Percentiles rank a stretch among this genome's conserved stretches.
phyloP scores from a whole-genome alignment of 164 flowering plant genomes.

The Protea cynaroides region DNA sequence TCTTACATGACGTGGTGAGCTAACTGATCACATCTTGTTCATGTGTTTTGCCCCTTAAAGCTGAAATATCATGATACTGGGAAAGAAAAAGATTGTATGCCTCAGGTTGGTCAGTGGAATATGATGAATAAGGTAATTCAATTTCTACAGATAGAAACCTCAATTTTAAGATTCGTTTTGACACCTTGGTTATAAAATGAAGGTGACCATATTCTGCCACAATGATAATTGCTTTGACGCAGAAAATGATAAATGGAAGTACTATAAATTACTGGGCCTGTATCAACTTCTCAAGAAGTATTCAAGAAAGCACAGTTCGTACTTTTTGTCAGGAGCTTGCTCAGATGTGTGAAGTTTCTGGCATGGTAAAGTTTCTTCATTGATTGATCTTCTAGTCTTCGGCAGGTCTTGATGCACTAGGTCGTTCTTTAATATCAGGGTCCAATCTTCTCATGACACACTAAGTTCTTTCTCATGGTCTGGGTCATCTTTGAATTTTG shows the following conservation, averaged over 20 bases:
- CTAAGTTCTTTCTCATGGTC: not conserved
- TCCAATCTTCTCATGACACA: not conserved
- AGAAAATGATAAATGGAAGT: conserved; percentile 70
- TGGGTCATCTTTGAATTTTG: not conserved
- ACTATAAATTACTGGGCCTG: conserved; percentile 57
- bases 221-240: conserved; percentile 1
- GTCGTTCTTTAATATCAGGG: not conserved
- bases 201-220: not conserved
- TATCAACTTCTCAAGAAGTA: conserved; percentile 53
- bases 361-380: conserved; percentile 42
- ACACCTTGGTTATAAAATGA: not conserved
- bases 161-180: not conserved
- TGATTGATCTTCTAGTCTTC: not conserved
- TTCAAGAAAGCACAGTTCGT: conserved; percentile 46
- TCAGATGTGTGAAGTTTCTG: conserved; percentile 56
- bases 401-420: not conserved
- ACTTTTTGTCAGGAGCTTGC: conserved; percentile 54
- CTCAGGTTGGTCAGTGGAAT: conserved; percentile 73
- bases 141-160: too few species aligned
- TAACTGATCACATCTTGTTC: not conserved
- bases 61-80: conserved; percentile 65
- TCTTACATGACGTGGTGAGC: not conserved
- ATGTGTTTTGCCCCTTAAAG: conserved; percentile 17
- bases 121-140: conserved; percentile 63
- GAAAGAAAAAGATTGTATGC: conserved; percentile 52